These are phyloP conservation scores for Moesziomyces globuligerus DNA, from an alignment of 1,284 basidiomycete species.

Conservation along the genomic window DNA sequence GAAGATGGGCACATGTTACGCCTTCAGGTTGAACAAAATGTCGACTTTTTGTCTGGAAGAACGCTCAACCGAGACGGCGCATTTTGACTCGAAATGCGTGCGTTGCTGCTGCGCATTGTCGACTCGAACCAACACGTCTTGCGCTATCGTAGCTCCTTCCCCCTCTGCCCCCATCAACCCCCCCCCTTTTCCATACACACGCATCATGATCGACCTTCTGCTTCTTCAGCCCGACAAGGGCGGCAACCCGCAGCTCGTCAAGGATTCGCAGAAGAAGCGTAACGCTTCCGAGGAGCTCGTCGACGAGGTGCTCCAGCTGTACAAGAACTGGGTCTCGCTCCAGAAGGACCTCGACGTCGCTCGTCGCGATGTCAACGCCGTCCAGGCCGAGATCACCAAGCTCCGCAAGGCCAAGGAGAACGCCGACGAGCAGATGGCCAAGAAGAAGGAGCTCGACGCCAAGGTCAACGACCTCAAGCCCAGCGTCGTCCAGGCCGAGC, in stretches of 20 bases:
- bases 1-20: too few species aligned
- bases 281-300: conserved; percentile 88
- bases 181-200: conserved; percentile 1
- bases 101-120: background rate
- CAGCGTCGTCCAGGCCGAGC: conserved; percentile 74
- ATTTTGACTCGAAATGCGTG: conserved; percentile 15
- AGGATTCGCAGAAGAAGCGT: conserved; percentile 91
- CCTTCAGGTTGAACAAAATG: background rate
- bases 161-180: background rate
- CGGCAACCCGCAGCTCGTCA: conserved; percentile 90
- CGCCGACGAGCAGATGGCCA: conserved; percentile 83
- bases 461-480: conserved; percentile 79
- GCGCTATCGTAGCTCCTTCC: conserved; percentile 1
- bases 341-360: conserved; percentile 83
- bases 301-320: conserved; percentile 91
- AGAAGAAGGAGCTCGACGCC: conserved; percentile 81
- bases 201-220: conserved; percentile 50
- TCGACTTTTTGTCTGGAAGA: background rate
- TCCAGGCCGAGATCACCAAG: conserved; percentile 91
- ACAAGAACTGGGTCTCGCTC: conserved; percentile 88
- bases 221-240: conserved; percentile 71
- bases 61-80: conserved; percentile 1
- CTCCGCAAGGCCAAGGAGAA: conserved; percentile 95
- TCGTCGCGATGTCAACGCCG: conserved; percentile 84
- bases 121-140: conserved; percentile 7